These are phyloP conservation scores for Fonsecaea pedrosoi DNA, from an alignment of 2,329 filamentous ascomycete species.

Conservation along the genomic window DNA sequence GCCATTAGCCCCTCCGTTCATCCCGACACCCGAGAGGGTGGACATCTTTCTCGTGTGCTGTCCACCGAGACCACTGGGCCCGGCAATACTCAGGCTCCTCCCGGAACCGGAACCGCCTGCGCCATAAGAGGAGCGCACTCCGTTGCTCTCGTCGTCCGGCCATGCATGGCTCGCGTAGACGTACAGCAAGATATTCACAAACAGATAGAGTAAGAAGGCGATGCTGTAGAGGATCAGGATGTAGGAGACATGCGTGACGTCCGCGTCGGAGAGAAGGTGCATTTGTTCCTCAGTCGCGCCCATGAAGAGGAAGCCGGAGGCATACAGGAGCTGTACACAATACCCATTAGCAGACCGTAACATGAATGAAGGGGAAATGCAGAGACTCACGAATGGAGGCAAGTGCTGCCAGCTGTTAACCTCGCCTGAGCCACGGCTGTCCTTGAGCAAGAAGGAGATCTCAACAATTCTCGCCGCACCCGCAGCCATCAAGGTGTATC, in stretches of 20 bases:
- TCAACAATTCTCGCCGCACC: constrained; percentile 86
- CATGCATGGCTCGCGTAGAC: constrained; percentile 75
- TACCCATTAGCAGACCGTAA: constrained; percentile 24
- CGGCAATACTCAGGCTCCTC: constrained; percentile 26
- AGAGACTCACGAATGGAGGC: constrained; percentile 69
- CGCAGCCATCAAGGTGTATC: constrained; percentile 92
- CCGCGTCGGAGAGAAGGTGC: constrained; percentile 72
- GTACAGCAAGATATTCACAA: constrained; percentile 82
- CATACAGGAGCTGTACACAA: constrained; percentile 74
- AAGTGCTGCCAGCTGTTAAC: constrained; percentile 76
- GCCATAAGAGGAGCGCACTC: constrained; percentile 15
- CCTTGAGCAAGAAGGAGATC: constrained; percentile 83
- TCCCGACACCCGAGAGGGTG: constrained; percentile 24
- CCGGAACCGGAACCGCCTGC: constrained; percentile 2
- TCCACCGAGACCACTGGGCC: constrained; percentile 11
- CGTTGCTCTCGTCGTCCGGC: constrained; percentile 47
- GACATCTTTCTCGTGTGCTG: constrained; percentile 25
- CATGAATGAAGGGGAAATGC: constrained; percentile 10
- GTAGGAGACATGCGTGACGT: constrained; percentile 89
- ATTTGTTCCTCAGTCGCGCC: constrained; percentile 97
- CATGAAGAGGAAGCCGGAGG: constrained; percentile 96
- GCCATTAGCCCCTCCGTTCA: constrained; percentile 32
- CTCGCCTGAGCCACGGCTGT: constrained; percentile 72
- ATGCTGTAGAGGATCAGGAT: constrained; percentile 90
- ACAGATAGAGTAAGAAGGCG: constrained; percentile 88